Evolutionary conservation across 306 rosid genomes (phyloP), one percentile per base, ranked within the genome.

Genomic region (Castanea crenata): DNA sequence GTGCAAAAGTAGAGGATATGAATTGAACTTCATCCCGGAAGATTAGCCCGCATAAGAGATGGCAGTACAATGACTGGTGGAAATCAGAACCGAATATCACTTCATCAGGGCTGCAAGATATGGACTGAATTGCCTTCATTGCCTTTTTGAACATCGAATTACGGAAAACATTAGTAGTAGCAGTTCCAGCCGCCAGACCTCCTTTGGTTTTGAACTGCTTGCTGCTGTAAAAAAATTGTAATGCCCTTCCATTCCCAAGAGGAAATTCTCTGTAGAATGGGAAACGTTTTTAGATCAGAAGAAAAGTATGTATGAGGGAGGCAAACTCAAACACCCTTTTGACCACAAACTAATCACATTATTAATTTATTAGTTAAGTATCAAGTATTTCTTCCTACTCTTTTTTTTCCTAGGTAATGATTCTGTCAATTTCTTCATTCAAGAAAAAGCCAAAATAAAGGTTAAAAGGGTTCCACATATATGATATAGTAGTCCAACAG

Each of bases 61-160:
- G 99, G 82, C 98, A 96, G 81, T 96, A 96, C 4, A 96, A 29
- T 2, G 99, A 90, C 75, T 96, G 98, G 71, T 90, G 89, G 79
- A 90, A 93, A 80, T 96, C 99, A 5, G 93, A 81, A 51, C 96
- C 94, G 16, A 93, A 96, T 25, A 96, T 88, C 5, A 96, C 97
- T 55, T 87, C 99, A 31, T 90, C 93, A 0, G 99, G 99, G 87
- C 99, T 91, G 80, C 93, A 85, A 74, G 89, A 78, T 10, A 71
- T 89, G 9, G 94, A 84, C 27, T 85, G 90, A 55, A 93, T 78
- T 21, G 89, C 71, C 75, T 78, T 68, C 98, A 91, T 93, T 3
- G 85, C 29, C 2, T 2, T 21, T 15, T 78, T 89, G 84, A 62
- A 93, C 23, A 79, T 79, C 0, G 85, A 52, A 57, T 85, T 73